Conservation (phyloP, 2,329 filamentous ascomycete species). For the Ceratocystis diversiconidia region DNA sequence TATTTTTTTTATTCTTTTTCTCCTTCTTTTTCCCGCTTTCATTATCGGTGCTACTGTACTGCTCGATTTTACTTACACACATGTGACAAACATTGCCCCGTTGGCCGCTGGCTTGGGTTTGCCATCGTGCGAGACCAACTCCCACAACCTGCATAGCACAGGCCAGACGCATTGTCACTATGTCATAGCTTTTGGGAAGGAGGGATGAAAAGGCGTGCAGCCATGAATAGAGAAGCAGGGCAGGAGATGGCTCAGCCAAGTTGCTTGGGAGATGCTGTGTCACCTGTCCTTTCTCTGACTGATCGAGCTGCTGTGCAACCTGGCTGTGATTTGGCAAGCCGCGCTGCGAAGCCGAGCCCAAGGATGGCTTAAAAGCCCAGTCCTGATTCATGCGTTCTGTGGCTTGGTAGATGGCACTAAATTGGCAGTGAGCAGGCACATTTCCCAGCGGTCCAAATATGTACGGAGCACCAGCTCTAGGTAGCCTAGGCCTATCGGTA, state of each 20-base stretch:
- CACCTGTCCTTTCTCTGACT: background rate
- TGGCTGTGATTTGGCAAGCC: constrained; percentile 24
- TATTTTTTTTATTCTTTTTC: background rate
- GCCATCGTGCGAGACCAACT: background rate
- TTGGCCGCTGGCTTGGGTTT: background rate
- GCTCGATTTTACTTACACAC: background rate
- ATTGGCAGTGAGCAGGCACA: background rate
- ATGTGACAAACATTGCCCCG: background rate
- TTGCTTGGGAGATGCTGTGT: background rate
- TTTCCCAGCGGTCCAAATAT: background rate
- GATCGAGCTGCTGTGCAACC: background rate
- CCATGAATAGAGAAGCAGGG: background rate
- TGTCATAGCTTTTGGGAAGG: background rate
- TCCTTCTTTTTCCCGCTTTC: background rate
- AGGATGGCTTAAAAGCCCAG: background rate
- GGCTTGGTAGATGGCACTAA: background rate
- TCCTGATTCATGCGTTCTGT: background rate
- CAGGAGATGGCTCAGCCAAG: background rate
- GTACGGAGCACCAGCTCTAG: constrained; percentile 25
- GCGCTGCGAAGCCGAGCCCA: background rate
- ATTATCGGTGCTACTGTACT: background rate
- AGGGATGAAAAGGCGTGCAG: background rate
- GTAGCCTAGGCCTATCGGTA: too few relatives aligned
- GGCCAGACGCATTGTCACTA: background rate
- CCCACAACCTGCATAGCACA: background rate